Percentiles rank a stretch among this genome's conserved stretches.
Evolutionary conservation across 2,329 filamentous ascomycete species (phyloP).

Genomic region (Cordyceps tenuipes): DNA sequence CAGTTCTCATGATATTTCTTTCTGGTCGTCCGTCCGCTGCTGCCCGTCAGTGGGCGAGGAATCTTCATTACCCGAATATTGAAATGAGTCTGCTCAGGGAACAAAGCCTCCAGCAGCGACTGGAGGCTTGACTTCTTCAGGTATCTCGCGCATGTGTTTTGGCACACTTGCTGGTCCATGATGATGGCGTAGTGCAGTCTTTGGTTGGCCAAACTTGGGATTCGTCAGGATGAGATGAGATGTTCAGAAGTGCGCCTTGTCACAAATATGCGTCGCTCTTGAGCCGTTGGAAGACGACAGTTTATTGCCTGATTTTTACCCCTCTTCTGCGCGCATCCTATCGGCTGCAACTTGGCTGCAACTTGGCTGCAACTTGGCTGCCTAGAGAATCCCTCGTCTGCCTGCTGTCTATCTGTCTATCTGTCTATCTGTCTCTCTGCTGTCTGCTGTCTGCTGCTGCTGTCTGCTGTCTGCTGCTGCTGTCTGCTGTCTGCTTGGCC

Average conservation of each 20-base stretch:
- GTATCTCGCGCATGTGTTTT: slow-evolving; percentile 20
- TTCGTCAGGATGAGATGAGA: neutral
- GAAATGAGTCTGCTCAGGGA: slow-evolving; percentile 20
- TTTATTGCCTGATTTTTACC: neutral
- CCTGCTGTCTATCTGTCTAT: too few species aligned
- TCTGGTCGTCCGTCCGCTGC: neutral
- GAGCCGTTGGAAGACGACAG: neutral
- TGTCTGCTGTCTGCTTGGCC: too few species aligned
- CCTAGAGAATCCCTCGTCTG: too few species aligned
- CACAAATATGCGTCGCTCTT: neutral
- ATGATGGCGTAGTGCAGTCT: neutral
- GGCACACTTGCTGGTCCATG: slow-evolving; percentile 13
- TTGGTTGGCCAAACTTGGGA: neutral
- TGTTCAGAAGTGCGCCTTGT: neutral
- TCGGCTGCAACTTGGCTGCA: too few species aligned
- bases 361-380: too few species aligned
- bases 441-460: too few species aligned
- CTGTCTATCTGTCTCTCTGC: too few species aligned
- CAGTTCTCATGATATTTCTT: neutral
- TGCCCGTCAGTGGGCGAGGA: neutral
- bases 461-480: too few species aligned
- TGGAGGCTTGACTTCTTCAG: slow-evolving; percentile 20
- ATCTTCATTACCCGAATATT: slow-evolving; percentile 21
- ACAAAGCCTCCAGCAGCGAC: slow-evolving; percentile 19
- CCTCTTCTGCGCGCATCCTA: neutral